Evolutionary conservation across 2,329 filamentous ascomycete species (phyloP), one percentile per base, ranked within the genome.

Genomic region (Cladophialophora bantiana): DNA sequence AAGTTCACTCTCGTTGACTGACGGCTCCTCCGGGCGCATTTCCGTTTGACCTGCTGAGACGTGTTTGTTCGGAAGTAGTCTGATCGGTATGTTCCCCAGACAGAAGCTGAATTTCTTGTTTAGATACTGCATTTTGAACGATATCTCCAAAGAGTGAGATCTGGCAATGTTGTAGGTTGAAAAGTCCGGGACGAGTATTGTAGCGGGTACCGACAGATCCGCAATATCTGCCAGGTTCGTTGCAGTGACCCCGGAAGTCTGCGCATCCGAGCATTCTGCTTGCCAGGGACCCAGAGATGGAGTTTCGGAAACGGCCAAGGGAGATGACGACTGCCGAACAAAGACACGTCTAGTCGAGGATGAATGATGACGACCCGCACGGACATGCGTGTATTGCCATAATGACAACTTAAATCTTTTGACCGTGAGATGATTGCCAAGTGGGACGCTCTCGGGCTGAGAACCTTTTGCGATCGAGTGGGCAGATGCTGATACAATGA

Each of bases 151-250:
- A 12, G 15, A 53, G 48, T 68, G 62, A 35, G 20, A 62, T 9
- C 59, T 32, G 5, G 66, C 66, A 38, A 68, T 68, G 36, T 68
- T 68, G 62, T 68, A 68, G 6, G 66, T 68, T 32, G 66, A 68
- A 34, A 68, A 68, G 38, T 65, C 62, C 7, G 66, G 10, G 26
- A 31, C 36, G n/a, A 68, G 31, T 3, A 35, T n/a, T 26, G 9
- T n/a, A 7, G 26, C 5, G 5, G 66, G 58, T 13, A 68, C 9
- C 4, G 62, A 55, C 13, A 68, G 52, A 40, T 68, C 54, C 12
- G 35, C 40, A 1, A 40, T 26, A 36, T 68, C 62, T 15, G 18
- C 7, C 1, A 68, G 66, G 31, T 65, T 65, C 7, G n/a, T 20
- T 7, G 15, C 15, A 5, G 42, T 7, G 62, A 65, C 57, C 7